Conservation (phyloP, 345 rosid species). For the Erysimum cheiranthoides region DNA sequence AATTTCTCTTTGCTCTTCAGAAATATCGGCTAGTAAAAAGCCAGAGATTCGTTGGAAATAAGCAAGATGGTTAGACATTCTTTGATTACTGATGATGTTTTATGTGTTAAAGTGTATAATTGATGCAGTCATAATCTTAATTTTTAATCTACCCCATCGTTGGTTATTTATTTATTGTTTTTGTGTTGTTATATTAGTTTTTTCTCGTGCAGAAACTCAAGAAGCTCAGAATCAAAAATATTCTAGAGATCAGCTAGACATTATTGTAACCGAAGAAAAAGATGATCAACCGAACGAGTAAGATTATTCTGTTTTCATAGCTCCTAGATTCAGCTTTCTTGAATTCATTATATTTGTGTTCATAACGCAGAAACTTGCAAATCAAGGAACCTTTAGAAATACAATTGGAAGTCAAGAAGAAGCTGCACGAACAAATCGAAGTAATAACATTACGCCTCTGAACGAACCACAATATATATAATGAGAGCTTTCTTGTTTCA, state of each 20-base stretch:
- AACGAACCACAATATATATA: background rate
- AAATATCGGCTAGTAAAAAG: constrained; percentile 89
- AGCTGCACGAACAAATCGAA: background rate
- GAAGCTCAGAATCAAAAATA: background rate
- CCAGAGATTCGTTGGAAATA: constrained; percentile 46
- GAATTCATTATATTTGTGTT: background rate
- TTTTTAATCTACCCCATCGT: too few species aligned
- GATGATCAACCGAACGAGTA: background rate
- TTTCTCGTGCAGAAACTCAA: constrained; percentile 3
- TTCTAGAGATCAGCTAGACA: background rate
- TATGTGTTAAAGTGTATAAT: too few species aligned
- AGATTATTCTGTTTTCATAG: background rate
- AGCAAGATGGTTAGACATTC: constrained; percentile 35
- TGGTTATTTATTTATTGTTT: background rate
- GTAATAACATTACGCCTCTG: background rate
- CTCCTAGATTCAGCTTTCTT: background rate
- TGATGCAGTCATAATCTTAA: too few species aligned
- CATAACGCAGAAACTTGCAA: constrained; percentile 52
- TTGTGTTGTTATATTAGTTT: background rate
- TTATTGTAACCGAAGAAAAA: background rate
- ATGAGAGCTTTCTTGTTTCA: background rate
- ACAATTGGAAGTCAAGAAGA: constrained; percentile 40
- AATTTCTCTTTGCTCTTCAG: constrained; percentile 56
- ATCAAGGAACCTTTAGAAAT: constrained; percentile 65
- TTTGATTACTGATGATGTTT: too few species aligned